Evolutionary conservation across 2,329 filamentous ascomycete genomes (phyloP), one percentile per base, ranked within the genome.

Genomic region (Shiraia sp.): DNA sequence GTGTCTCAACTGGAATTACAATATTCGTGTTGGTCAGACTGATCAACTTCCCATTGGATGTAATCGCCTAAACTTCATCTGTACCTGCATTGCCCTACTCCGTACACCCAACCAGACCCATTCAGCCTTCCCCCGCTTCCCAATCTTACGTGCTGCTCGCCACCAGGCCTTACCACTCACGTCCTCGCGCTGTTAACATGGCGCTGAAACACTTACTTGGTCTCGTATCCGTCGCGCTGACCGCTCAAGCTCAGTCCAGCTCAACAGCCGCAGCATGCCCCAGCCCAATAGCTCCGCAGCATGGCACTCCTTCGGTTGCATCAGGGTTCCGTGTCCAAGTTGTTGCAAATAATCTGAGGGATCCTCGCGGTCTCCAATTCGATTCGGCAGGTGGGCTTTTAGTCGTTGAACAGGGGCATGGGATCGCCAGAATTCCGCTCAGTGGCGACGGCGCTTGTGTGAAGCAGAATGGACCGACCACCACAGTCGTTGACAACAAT

Each of bases 311-410:
- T 25, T 74, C 70, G 12, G 61, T 75, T 13, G 70, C 71, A 10
- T 48, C 61, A 13, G 73, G 72, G 10, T 76, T 72, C 48, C 54
- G 61, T 17, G 71, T 70, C 4, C 66, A 71, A 39, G 66, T 78
- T 9, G 72, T 79, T 30, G 75, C 75, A 8, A 73, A 70, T 14
- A 69, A 69, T 8, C 55, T 79, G 28, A 66, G 61, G 17, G 58
- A 61, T 13, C 77, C 77, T 10, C 70, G 77, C 13, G 71, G 72
- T 9, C 71, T 79, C 31, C 59, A 68, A 9, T 75, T 79, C 49
- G 77, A 79, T 61, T 61, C 49, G 14, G 59, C 66, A 33, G 77
- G 75, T 14, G 72, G 72, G 42, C 59, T 79, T 26, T 65, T 79
- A n/a, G 72, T 79, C 4, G 70, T 79, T 15, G 72, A 78, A 59